Percentiles rank a stretch among this genome's conserved stretches.
Conservation (phyloP, 176 grass and related monocot species). For the Tillandsia leiboldiana region DNA sequence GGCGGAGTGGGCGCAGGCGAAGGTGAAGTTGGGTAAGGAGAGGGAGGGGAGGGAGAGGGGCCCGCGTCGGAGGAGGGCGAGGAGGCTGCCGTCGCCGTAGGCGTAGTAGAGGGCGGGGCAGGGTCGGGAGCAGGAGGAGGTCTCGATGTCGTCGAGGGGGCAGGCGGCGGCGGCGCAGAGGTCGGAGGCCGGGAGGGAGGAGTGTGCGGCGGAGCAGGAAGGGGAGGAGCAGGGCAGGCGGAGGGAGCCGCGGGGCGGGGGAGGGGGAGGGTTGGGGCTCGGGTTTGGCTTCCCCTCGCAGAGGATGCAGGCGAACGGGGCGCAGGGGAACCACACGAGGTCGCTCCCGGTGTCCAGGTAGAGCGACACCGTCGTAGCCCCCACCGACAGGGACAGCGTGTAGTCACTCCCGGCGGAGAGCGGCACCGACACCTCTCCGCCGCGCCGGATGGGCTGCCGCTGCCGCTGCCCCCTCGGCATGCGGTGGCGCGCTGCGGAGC, state of each 20-base stretch:
- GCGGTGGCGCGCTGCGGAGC: slow-evolving; percentile 37
- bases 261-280: background rate
- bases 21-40: slow-evolving; percentile 60
- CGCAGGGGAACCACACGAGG: slow-evolving; percentile 91
- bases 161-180: slow-evolving; percentile 69
- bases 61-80: slow-evolving; percentile 56
- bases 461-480: slow-evolving; percentile 1
- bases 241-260: slow-evolving; percentile 32
- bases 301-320: slow-evolving; percentile 86
- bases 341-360: slow-evolving; percentile 93
- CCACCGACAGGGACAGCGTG: slow-evolving; percentile 64
- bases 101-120: slow-evolving; percentile 83
- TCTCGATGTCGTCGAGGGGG: slow-evolving; percentile 72
- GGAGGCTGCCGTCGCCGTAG: slow-evolving; percentile 84
- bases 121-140: slow-evolving; percentile 38
- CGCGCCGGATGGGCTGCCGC: background rate
- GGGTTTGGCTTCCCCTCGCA: slow-evolving; percentile 58
- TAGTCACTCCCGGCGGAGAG: slow-evolving; percentile 79
- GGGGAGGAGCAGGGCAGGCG: slow-evolving; percentile 43
- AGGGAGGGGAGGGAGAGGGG: slow-evolving; percentile 45
- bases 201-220: slow-evolving; percentile 59
- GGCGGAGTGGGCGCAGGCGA: slow-evolving; percentile 67
- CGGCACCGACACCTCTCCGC: slow-evolving; percentile 40
- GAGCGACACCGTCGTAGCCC: slow-evolving; percentile 43
- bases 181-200: slow-evolving; percentile 43